A percentile compares a stretch with the other conserved stretches of the same genome.
Evolutionary conservation across 345 rosid genomes (phyloP).

Genomic region (Brassica rapa): DNA sequence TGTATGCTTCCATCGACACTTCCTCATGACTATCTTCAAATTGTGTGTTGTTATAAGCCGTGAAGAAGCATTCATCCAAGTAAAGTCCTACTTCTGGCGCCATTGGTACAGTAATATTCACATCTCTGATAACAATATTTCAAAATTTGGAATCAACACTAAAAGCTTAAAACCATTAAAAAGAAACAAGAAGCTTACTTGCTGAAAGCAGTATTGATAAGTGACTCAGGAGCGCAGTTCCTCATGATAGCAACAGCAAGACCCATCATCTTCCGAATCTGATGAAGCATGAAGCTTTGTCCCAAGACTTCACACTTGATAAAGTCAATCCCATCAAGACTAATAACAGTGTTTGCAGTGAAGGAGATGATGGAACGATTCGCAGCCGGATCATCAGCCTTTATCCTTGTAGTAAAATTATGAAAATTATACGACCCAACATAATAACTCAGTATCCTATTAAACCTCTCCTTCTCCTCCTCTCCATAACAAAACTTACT

Average conservation of each 20-base stretch:
- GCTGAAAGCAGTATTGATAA: conserved; percentile 65
- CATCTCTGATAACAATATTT: conserved; percentile 20
- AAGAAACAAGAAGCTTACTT: conserved; percentile 47
- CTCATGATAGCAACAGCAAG: conserved; percentile 89
- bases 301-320: conserved; percentile 90
- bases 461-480: conserved; percentile 71
- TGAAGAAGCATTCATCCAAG: conserved; percentile 83
- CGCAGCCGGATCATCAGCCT: conserved; percentile 86
- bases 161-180: neutral
- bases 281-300: conserved; percentile 99
- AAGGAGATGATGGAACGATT: conserved; percentile 67
- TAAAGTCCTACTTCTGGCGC: conserved; percentile 94
- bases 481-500: conserved; percentile 57
- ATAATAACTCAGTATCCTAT: conserved; percentile 64
- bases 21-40: conserved; percentile 76
- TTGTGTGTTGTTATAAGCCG: conserved; percentile 68
- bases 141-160: too few relatives aligned
- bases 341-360: conserved; percentile 54
- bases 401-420: conserved; percentile 83
- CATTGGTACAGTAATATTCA: conserved; percentile 71
- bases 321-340: conserved; percentile 75
- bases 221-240: conserved; percentile 66
- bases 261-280: conserved; percentile 91
- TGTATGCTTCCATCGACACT: conserved; percentile 71
- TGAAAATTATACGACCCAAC: conserved; percentile 93